These are phyloP conservation scores for Stromatinia cepivora DNA, from an alignment of 2,329 filamentous ascomycete genomes.

Conservation along the genomic window DNA sequence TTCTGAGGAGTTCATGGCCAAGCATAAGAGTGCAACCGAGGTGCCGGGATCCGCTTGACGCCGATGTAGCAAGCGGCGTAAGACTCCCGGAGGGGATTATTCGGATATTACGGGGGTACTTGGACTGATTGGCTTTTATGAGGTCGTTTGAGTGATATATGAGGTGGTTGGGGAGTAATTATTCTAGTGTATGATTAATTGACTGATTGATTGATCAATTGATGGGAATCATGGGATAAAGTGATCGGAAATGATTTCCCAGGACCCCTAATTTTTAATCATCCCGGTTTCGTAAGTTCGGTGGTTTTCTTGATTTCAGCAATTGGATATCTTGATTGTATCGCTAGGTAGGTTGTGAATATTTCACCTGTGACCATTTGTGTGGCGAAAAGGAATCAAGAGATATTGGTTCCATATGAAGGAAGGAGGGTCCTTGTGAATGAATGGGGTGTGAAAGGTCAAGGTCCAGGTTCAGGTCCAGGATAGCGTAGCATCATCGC, in stretches of 20 bases:
- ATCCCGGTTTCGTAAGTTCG: background rate
- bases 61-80: background rate
- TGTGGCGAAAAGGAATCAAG: background rate
- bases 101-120: conserved; percentile 2
- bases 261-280: conserved; percentile 7
- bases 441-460: background rate
- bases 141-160: background rate
- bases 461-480: background rate
- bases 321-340: background rate
- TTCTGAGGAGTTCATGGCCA: background rate
- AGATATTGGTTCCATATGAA: background rate
- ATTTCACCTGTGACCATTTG: conserved; percentile 3
- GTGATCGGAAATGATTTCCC: background rate
- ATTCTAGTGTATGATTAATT: background rate
- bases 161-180: background rate
- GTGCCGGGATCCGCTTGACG: conserved; percentile 15
- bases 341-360: background rate
- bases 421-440: conserved; percentile 9
- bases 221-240: background rate
- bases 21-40: background rate
- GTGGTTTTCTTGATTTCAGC: conserved; percentile 8
- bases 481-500: conserved; percentile 3
- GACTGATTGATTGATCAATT: background rate
- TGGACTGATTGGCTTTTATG: background rate
- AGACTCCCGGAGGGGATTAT: conserved; percentile 6